Base-by-base conservation (phyloP, 805 yeast genomes). In the Metschnikowia henanensis region DNA sequence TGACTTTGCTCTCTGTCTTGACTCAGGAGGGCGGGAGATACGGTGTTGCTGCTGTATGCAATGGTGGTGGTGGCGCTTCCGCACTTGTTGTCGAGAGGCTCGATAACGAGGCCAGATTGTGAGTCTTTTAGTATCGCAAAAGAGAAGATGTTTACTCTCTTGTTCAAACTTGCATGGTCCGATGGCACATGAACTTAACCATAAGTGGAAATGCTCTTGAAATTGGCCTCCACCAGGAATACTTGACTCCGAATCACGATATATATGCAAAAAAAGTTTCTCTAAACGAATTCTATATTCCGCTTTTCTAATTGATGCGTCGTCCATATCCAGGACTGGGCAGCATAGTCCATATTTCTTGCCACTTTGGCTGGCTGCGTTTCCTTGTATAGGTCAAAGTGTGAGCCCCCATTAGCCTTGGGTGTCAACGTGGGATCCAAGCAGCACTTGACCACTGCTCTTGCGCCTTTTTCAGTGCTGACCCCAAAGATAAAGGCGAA, bases 21-120 rank as follows among this genome's bases (percentile, higher is more conserved):
- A 54, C 68, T 30, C 97, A 92, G 73, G 98, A 94, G 75, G 72
- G 70, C 47, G 76, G 76, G 50, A 88, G 84, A 72, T 67, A 83
- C 56, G 99, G 99, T 66, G 89, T 82, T 55, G 97, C 97, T 59
- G 97, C 89, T 66, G 84, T 94, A 63, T 94, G 99, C 79, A 94
- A 94, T 68, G 99, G 99, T 75, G 99, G 99, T 61, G 99, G 99
- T 65, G 99, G 99, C 65, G 98, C 97, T 38, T 85, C 96, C 44
- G 84, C 98, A 20, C 75, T 94, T 59, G 88, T 94, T 49, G 79
- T 94, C 58, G 96, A 91, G 74, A 81, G 75, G 58, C 60, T 81
- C 34, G 70, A 62, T 31, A 52, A 52, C 36, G 70, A 65, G 41
- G 56, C 61, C 39, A 69, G 70, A 57, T 68, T 71, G 58, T 70